phyloP scores from a whole-genome alignment of 225 moss, liverwort and hornwort genomes.

The Polytrichum commune region DNA sequence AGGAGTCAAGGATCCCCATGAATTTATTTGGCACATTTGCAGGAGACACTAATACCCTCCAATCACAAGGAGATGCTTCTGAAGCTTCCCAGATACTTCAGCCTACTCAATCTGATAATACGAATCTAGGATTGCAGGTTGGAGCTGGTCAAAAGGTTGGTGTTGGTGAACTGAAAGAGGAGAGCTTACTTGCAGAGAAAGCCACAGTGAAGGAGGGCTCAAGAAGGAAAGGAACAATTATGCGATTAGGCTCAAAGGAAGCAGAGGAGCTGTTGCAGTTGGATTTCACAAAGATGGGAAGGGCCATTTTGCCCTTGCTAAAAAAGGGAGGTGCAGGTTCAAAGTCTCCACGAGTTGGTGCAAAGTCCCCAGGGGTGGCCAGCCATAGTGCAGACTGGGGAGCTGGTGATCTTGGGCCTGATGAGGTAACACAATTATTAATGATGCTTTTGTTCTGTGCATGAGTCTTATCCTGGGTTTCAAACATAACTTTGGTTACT shows the following conservation, averaged over 20 bases:
- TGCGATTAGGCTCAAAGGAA: slow-evolving; percentile 72
- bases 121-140: slow-evolving; percentile 11
- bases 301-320: slow-evolving; percentile 42
- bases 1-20: slow-evolving; percentile 9
- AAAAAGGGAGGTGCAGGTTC: slow-evolving; percentile 25
- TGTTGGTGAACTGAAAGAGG: slow-evolving; percentile 23
- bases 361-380: slow-evolving; percentile 33
- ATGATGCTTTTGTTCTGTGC: too few species aligned
- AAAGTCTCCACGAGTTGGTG: slow-evolving; percentile 29
- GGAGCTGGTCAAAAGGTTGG: slow-evolving; percentile 15
- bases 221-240: slow-evolving; percentile 41
- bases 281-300: slow-evolving; percentile 59
- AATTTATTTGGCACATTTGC: slow-evolving; percentile 14
- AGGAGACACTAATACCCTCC: slow-evolving; percentile 9
- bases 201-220: slow-evolving; percentile 21
- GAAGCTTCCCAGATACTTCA: slow-evolving; percentile 14
- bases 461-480: too few species aligned
- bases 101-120: slow-evolving; percentile 17
- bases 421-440: slow-evolving; percentile 57
- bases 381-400: slow-evolving; percentile 59
- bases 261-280: slow-evolving; percentile 77
- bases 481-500: too few species aligned
- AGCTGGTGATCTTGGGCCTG: slow-evolving; percentile 78
- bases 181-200: slow-evolving; percentile 17
- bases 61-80: slow-evolving; percentile 21